Evolutionary conservation across 768 basidiomycete species (phyloP).

Genomic region (Steccherinum ochraceum): DNA sequence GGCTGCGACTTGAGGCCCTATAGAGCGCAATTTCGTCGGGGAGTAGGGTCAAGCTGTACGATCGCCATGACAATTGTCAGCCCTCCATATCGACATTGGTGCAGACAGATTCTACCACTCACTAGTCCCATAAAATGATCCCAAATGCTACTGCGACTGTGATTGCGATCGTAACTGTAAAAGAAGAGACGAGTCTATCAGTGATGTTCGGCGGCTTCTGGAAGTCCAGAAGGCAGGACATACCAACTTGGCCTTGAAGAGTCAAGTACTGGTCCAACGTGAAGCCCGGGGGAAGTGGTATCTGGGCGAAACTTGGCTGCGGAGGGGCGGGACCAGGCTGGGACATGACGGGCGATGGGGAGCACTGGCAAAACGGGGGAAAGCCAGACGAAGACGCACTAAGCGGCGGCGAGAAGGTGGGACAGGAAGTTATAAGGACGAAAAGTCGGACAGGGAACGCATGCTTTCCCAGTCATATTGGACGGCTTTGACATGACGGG

Average conservation of each 20-base stretch:
- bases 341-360: not conserved
- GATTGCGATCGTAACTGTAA: slow-evolving; percentile 5
- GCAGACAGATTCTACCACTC: not conserved
- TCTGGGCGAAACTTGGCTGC: not conserved
- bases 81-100: not conserved
- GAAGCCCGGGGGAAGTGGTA: slow-evolving; percentile 1
- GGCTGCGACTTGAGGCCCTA: not conserved
- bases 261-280: slow-evolving; percentile 3
- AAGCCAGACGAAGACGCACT: not conserved
- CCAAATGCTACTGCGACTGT: slow-evolving; percentile 3
- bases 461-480: not conserved
- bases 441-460: no score
- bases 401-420: not conserved
- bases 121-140: slow-evolving; percentile 7
- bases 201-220: no score
- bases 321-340: not conserved
- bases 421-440: not conserved
- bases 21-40: slow-evolving; percentile 6
- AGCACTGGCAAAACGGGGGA: not conserved
- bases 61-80: not conserved
- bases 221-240: no score
- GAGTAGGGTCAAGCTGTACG: not conserved
- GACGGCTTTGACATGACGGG: not conserved
- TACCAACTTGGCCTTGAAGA: slow-evolving; percentile 3
- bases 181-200: no score